Evolutionary conservation across 306 rosid species (phyloP), one percentile per base, ranked within the genome.

Genomic region (Hylodesmum podocarpum): DNA sequence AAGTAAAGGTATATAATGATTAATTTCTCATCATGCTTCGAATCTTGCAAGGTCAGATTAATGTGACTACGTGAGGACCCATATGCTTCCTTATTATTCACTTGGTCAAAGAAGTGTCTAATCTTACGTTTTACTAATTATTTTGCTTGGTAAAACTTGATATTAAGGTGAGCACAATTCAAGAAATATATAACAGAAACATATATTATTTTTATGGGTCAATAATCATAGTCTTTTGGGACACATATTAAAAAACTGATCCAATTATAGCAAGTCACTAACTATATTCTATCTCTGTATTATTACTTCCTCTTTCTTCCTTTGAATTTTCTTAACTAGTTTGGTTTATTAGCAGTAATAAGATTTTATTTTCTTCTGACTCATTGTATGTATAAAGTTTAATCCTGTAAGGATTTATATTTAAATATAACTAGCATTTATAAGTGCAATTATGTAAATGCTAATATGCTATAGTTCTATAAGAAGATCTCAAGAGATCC

Each of bases 41-140:
- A 81, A 76, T 78, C 82, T 81, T 81, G 74, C 59, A 81, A 84
- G 79, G 84, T 87, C 88, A 81, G 69, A 76, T 78, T 79, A 78
- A 59, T 81, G 86, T 78, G 84, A 78, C 84, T 78, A 72, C 81
- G 80, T 66, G 76, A 84, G 87, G 87, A 66, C 89, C 90, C 87
- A 80, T 85, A 62, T 70, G 79, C 75, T 58, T 77, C 61, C 70
- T 72, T 49, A 70, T 46, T 46, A 70, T 66, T 80, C 41, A 78
- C 14, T 61, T 81, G 80, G 85, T 86, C 89, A 86, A 83, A 74
- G 69, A 41, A 59, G 19, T 73, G 71, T 62, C 70, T 47, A 77
- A 73, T 74, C 76, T 27, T 61, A 29, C 71, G 28, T 72, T 80
- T 72, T 34, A 15, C 79, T 54, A 80, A 77, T 73, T 77, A 47